Evolutionary conservation across 768 basidiomycete species (phyloP).

Genomic region (Cubamyces lactineus): DNA sequence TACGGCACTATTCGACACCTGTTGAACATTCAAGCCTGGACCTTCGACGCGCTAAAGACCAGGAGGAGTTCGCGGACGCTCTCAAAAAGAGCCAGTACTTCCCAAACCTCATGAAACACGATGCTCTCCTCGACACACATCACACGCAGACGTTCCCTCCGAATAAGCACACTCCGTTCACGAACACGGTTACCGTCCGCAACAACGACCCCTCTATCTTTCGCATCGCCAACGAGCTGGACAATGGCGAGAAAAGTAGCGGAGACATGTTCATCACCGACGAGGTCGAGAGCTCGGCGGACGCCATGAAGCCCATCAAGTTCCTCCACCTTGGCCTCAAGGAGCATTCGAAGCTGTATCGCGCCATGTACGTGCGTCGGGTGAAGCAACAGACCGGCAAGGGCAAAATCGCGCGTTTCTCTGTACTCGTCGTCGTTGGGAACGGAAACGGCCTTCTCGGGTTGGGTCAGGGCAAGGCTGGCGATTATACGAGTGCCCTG

Average conservation of each 20-base stretch:
- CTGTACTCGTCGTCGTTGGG: slow-evolving; percentile 72
- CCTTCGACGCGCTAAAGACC: slow-evolving; percentile 6
- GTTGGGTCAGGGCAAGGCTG: slow-evolving; percentile 79
- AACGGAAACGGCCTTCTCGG: slow-evolving; percentile 86
- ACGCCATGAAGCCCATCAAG: slow-evolving; percentile 31
- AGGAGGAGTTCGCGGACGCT: slow-evolving; percentile 7
- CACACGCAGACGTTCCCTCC: slow-evolving; percentile 59
- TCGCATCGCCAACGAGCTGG: slow-evolving; percentile 38
- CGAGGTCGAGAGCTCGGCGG: slow-evolving; percentile 24
- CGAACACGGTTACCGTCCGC: slow-evolving; percentile 66
- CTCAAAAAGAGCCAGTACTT: slow-evolving; percentile 29
- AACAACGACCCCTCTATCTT: slow-evolving; percentile 71
- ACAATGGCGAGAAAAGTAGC: slow-evolving; percentile 33
- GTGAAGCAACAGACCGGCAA: slow-evolving; percentile 93
- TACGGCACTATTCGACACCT: slow-evolving; percentile 15
- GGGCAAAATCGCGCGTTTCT: slow-evolving; percentile 76
- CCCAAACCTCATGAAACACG: slow-evolving; percentile 66
- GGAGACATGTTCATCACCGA: slow-evolving; percentile 35
- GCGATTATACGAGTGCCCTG: slow-evolving; percentile 53
- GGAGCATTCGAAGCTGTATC: slow-evolving; percentile 41
- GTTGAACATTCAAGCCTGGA: not conserved
- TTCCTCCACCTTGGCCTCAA: slow-evolving; percentile 41
- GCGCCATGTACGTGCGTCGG: slow-evolving; percentile 51
- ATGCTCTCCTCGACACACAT: slow-evolving; percentile 64
- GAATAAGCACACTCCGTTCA: slow-evolving; percentile 51